Evolutionary conservation across 306 rosid genomes (phyloP).

Genomic region (Glycyrrhiza uralensis): DNA sequence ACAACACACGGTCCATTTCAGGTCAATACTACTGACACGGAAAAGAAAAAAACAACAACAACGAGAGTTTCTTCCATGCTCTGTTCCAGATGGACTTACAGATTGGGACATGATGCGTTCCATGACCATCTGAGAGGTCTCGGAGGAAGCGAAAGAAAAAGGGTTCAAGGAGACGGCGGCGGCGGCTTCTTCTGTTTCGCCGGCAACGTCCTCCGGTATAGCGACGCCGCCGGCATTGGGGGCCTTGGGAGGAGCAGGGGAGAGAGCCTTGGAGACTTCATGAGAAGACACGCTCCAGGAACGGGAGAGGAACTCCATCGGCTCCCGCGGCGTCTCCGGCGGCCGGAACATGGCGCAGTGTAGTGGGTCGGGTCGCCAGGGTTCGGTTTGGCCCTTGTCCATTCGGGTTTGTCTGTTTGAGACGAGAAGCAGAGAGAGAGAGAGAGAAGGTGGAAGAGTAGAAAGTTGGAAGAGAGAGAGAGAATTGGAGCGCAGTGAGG

Average conservation of each 20-base stretch:
- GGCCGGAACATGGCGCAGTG: conserved; percentile 43
- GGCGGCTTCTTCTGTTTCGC: conserved; percentile 52
- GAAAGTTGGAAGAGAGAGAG: background rate
- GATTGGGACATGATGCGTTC: conserved; percentile 93
- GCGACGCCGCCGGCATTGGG: conserved; percentile 16
- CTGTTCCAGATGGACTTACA: conserved; percentile 36
- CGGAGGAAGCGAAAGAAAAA: conserved; percentile 75
- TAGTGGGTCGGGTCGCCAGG: conserved; percentile 52
- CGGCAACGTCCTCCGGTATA: conserved; percentile 58
- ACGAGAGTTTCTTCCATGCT: background rate
- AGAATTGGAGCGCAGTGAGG: background rate
- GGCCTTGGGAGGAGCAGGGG: conserved; percentile 48
- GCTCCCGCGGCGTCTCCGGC: conserved; percentile 72
- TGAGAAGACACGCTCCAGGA: conserved; percentile 86
- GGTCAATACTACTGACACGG: background rate
- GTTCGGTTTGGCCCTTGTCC: conserved; percentile 43
- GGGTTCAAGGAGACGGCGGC: conserved; percentile 64
- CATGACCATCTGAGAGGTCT: conserved; percentile 89
- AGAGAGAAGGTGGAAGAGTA: background rate
- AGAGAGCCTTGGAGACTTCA: conserved; percentile 75
- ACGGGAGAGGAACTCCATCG: conserved; percentile 91
- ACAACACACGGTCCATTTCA: background rate
- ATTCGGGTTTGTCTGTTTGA: conserved; percentile 14
- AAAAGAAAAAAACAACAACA: background rate
- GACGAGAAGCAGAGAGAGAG: background rate